Percentiles rank a stretch among this genome's conserved stretches.
Evolutionary conservation across 768 basidiomycete species (phyloP).

Genomic region (Phanerodontia chrysosporium): DNA sequence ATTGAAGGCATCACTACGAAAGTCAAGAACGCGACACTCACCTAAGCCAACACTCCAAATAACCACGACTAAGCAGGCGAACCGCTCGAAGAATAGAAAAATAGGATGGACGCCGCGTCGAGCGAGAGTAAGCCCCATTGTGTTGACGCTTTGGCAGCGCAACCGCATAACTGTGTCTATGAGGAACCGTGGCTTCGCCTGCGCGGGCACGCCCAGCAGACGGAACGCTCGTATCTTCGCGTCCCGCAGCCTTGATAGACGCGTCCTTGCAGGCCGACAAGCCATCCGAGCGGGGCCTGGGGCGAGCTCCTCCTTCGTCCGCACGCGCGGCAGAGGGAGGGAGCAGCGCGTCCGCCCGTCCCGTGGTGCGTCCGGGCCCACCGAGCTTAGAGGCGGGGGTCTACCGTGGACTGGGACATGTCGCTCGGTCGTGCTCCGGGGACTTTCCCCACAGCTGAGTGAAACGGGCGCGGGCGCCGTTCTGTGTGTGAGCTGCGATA

Average conservation of each 20-base stretch:
- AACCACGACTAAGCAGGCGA: conserved; percentile 40
- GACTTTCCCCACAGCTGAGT: conserved; percentile 88
- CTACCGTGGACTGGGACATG: conserved; percentile 59
- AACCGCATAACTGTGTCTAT: conserved; percentile 89
- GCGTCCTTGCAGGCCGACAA: conserved; percentile 14
- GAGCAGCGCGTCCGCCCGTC: conserved; percentile 32
- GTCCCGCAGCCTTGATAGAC: conserved; percentile 39
- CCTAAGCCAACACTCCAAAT: neutral
- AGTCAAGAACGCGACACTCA: conserved; percentile 4
- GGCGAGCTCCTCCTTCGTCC: conserved; percentile 32
- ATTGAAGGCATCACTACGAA: conserved; percentile 49
- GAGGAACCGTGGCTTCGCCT: conserved; percentile 59
- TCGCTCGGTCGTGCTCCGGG: conserved; percentile 76
- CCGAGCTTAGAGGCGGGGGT: conserved; percentile 70
- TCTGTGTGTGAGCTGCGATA: conserved; percentile 79
- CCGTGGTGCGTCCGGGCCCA: conserved; percentile 48
- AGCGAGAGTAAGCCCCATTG: conserved; percentile 91
- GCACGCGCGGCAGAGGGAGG: conserved; percentile 13
- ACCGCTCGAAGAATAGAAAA: conserved; percentile 53
- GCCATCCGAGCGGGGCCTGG: conserved; percentile 27
- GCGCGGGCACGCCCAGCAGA: conserved; percentile 40
- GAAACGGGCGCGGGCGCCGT: conserved; percentile 37
- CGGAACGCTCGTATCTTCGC: conserved; percentile 77
- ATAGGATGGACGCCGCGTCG: conserved; percentile 42
- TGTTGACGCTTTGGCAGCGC: conserved; percentile 52